Base-by-base conservation (phyloP, 768 basidiomycete species). In the Fomitopsis serialis region DNA sequence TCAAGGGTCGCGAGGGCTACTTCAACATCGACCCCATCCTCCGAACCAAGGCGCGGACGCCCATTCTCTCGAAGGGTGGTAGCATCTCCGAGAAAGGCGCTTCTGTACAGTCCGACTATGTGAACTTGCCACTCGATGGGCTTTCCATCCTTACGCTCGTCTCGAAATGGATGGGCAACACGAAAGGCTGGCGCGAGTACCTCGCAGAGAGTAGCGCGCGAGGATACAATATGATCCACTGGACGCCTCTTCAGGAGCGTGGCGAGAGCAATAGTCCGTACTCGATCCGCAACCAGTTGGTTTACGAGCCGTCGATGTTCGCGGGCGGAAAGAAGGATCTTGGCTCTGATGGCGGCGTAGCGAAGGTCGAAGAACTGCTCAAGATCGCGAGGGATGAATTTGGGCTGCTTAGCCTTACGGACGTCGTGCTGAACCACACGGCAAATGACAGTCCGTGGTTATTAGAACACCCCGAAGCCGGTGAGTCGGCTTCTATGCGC, bases 181-280 rank as follows among this genome's bases (percentile, higher is more conserved):
- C 92, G 34, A 68, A 74, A 11, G 74, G 84, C 27, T 98, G 97
- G 97, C 75, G 72, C 42, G 75, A 77, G 2, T 83, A 91, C 65
- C 90, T 97, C 59, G 76, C 79, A 46, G 92, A 95, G 70, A 89
- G 92, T 11, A 81, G 84, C 49, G 78, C 90, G 50, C 77, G 96
- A 45, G 96, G 97, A 1, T 99, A 99, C 74, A 99, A 95, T 48
- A 97, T 98, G 92, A 73, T 99, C 42, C 97, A 99, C 65, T 99
- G 89, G 76, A 90, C 96, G 0, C 97, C 97, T 0, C 74, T 99
- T 6, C 96, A 99, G 70, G 87, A 90, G 66, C 77, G 95, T 32
- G 97, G 97, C 21, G 79, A 82, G 58, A 92, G 89, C 58, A 80
- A 89, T 56, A 94, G 91, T 60, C 97, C 97, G 0, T 99, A 98